These are phyloP conservation scores for Phytophthora brassicae DNA, from an alignment of 352 stramenopile genomes.

Conservation along the genomic window DNA sequence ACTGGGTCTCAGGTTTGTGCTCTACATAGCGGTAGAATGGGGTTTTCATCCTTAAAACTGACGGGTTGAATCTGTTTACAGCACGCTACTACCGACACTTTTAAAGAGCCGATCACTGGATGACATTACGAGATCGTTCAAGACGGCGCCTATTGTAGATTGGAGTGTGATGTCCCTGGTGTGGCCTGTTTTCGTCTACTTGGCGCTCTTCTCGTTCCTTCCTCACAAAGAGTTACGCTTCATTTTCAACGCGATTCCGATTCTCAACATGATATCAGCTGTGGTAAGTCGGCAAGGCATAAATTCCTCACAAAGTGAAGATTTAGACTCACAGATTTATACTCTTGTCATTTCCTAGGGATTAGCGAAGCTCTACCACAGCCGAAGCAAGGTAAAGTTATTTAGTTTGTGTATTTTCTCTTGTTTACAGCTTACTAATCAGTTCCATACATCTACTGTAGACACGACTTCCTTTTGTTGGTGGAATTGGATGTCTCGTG, in stretches of 20 bases:
- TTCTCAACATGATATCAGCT: slow-evolving; percentile 93
- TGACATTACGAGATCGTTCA: slow-evolving; percentile 39
- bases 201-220: slow-evolving; percentile 95
- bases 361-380: slow-evolving; percentile 67
- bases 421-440: background rate
- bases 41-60: background rate
- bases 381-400: slow-evolving; percentile 51
- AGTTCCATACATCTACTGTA: slow-evolving; percentile 18
- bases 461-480: slow-evolving; percentile 52
- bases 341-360: slow-evolving; percentile 38
- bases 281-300: too few species aligned
- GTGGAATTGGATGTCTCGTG: slow-evolving; percentile 49
- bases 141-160: slow-evolving; percentile 49
- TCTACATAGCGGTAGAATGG: background rate
- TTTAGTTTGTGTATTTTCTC: background rate
- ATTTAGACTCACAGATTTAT: background rate
- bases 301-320: too few species aligned
- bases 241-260: slow-evolving; percentile 96
- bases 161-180: slow-evolving; percentile 52
- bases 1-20: slow-evolving; percentile 65
- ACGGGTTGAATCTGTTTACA: slow-evolving; percentile 20
- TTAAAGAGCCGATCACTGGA: slow-evolving; percentile 45
- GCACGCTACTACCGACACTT: slow-evolving; percentile 45
- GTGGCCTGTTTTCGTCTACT: slow-evolving; percentile 83
- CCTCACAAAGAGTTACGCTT: slow-evolving; percentile 99